Evolutionary conservation across 2,329 filamentous ascomycete species (phyloP), one percentile per base, ranked within the genome.

Genomic region (Neofusicoccum sp.): DNA sequence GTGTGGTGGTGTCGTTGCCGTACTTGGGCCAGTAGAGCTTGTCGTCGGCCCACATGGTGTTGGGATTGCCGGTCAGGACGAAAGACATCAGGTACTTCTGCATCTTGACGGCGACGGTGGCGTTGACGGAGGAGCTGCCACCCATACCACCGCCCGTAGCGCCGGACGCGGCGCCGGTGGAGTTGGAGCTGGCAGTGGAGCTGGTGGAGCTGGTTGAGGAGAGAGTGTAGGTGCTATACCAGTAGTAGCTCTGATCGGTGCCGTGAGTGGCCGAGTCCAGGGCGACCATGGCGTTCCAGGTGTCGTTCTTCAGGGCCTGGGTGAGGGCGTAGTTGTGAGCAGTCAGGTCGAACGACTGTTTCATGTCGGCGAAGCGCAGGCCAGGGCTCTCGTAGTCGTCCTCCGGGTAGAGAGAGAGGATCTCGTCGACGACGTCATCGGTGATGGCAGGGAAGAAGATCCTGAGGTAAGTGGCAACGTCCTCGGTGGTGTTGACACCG

Each of bases 181-280:
- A 39, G 8, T 66, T 68, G 4, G 69, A 65, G 60, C 72, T 70
- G 22, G 71, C 67, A 6, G 22, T 43, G 29, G 54, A 22, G 48
- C 48, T 37, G 36, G 43, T 14, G 9, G 41, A 34, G 41, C 28
- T 45, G 14, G 12, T 28, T 4, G 60, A 44, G 39, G 56, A 61
- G n/a, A 64, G 63, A 5, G 47, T 28, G 49, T 61, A 69, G 8
- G 65, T 67, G 34, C 56, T 66, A 6, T 64, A 64, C 45, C 73
- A 77, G 66, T 76, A 76, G 66, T 76, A 77, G 39, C 65, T 70
- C 64, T 76, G 73, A 65, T 77, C 75, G 4, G 74, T 76, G 4
- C 75, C 74, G 61, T 77, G 75, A 6, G 71, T 74, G 22, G 75
- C 70, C 11, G 64, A 22, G 28, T 65, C 73, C 3, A 77, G 65